Conservation (phyloP, 805 yeast genomes). For the Phaffomyces thermotolerans region DNA sequence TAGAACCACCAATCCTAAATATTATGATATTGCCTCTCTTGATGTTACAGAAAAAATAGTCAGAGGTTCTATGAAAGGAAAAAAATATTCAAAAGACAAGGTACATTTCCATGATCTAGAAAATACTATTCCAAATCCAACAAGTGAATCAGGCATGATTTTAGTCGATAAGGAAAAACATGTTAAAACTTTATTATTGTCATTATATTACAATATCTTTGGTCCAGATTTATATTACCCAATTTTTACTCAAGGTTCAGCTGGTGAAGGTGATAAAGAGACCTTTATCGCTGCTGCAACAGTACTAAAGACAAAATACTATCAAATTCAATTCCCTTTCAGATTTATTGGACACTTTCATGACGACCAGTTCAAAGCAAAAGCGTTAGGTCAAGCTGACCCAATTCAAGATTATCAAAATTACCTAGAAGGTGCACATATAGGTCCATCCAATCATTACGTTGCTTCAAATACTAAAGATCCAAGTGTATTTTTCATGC, state of each 20-base stretch:
- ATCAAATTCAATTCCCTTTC: constrained; percentile 35
- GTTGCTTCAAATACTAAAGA: constrained; percentile 7
- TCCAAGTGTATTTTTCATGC: constrained; percentile 39
- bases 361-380: constrained; percentile 21
- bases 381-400: constrained; percentile 41
- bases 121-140: constrained; percentile 53
- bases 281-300: constrained; percentile 59
- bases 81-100: constrained; percentile 17
- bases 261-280: constrained; percentile 72
- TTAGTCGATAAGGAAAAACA: constrained; percentile 49
- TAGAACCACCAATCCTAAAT: constrained; percentile 56
- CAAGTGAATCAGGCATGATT: constrained; percentile 60
- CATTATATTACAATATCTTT: constrained; percentile 50
- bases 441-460: constrained; percentile 13
- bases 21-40: constrained; percentile 43
- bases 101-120: constrained; percentile 46
- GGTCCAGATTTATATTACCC: constrained; percentile 60
- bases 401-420: constrained; percentile 24
- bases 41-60: constrained; percentile 29
- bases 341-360: constrained; percentile 30
- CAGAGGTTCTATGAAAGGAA: constrained; percentile 27
- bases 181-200: constrained; percentile 42
- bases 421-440: constrained; percentile 13
- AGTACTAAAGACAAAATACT: constrained; percentile 37
- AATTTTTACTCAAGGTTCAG: constrained; percentile 56